Evolutionary conservation across 2,329 filamentous ascomycete species (phyloP).

Genomic region (Xylariaceae sp.): DNA sequence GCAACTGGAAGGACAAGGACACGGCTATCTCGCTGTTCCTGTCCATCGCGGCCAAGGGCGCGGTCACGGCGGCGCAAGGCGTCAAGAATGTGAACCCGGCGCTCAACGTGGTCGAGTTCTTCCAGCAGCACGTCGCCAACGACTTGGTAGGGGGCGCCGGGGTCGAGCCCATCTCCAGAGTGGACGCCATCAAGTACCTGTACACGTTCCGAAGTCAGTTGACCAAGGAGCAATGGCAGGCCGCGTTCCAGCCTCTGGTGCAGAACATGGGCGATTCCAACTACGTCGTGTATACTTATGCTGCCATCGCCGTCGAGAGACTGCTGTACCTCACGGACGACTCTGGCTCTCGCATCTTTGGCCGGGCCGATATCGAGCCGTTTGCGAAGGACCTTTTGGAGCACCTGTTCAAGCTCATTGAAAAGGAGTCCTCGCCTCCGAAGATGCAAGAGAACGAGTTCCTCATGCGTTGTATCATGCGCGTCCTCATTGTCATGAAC

Average conservation of each 20-base stretch:
- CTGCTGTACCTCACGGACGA: constrained; percentile 79
- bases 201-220: constrained; percentile 96
- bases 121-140: constrained; percentile 85
- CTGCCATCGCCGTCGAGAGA: constrained; percentile 92
- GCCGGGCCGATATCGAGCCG: constrained; percentile 69
- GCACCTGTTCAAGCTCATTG: constrained; percentile 86
- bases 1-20: constrained; percentile 95
- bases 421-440: constrained; percentile 74
- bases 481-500: constrained; percentile 88
- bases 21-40: constrained; percentile 97
- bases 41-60: constrained; percentile 87
- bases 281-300: constrained; percentile 97
- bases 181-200: constrained; percentile 96
- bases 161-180: constrained; percentile 81
- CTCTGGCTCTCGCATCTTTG: constrained; percentile 70
- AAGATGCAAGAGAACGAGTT: constrained; percentile 99
- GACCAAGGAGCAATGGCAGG: constrained; percentile 85
- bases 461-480: constrained; percentile 97
- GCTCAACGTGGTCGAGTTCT: constrained; percentile 89
- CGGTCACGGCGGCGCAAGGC: constrained; percentile 79
- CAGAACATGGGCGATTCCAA: constrained; percentile 85
- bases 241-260: constrained; percentile 82
- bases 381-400: constrained; percentile 81
- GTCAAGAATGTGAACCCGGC: constrained; percentile 84
- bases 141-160: constrained; percentile 69